Evolutionary conservation across 805 yeast species (phyloP), one percentile per base, ranked within the genome.

Genomic region (Myxozyma kluyveri): DNA sequence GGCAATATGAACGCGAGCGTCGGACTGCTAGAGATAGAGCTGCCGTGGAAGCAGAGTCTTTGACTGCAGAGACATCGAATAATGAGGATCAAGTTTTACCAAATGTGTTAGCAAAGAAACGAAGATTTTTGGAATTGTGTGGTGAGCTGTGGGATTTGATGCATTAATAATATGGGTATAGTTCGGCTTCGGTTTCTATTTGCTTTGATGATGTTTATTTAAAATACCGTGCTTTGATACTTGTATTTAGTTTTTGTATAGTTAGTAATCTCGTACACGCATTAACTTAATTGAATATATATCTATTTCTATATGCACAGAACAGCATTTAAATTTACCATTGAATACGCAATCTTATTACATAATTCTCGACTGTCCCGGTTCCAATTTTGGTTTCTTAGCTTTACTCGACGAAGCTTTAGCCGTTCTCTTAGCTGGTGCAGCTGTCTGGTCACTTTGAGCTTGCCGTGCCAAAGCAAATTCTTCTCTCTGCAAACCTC

Each of bases 111-210:
- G 33, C 33, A 12, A 40, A 32, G 33, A 41, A 49, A 3, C 22
- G 35, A n/a, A 39, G 60, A 33, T 68, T 65, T 52, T 36, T 67
- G 52, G 58, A 57, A 44, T 52, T 68, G 39, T 67, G 71, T 47
- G 53, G 61, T 1, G 66, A 68, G 45, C 48, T 63, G 57, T 68
- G 68, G 67, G 70, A 67, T 42, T 37, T 67, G 27, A 38, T 67
- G 36, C 58, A 63, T 36, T 58, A 51, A 31, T 33, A 9, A 7
- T n/a, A n/a, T n/a, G n/a, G n/a, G n/a, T n/a, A n/a, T n/a, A n/a
- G n/a, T n/a, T n/a, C n/a, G n/a, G n/a, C n/a, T n/a, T n/a, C n/a
- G n/a, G n/a, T n/a, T n/a, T n/a, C n/a, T n/a, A n/a, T n/a, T n/a
- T n/a, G n/a, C n/a, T n/a, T n/a, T n/a, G n/a, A n/a, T n/a, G n/a